A percentile compares a stretch with the other conserved stretches of the same genome.
Evolutionary conservation across 345 rosid genomes (phyloP).

Genomic region (Salix koriyanagi): DNA sequence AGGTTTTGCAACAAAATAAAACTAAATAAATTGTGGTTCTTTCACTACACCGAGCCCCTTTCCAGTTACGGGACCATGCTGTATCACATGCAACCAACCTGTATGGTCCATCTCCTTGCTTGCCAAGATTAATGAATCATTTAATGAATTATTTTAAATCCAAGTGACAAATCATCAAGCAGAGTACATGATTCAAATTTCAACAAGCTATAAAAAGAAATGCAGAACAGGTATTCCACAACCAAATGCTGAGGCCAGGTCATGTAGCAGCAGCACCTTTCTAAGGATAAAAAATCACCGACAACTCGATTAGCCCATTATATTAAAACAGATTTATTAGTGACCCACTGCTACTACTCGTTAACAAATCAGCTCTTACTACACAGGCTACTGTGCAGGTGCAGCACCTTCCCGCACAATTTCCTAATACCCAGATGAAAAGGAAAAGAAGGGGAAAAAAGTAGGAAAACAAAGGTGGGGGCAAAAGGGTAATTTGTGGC

Average conservation of each 20-base stretch:
- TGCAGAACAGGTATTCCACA: neutral
- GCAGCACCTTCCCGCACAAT: neutral
- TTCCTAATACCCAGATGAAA: no score
- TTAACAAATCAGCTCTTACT: neutral
- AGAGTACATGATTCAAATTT: neutral
- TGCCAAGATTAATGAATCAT: neutral
- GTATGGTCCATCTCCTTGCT: neutral
- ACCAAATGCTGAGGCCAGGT: neutral
- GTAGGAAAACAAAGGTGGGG: neutral
- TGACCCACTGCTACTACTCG: neutral
- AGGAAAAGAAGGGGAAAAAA: neutral
- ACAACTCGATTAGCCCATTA: neutral
- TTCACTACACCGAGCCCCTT: neutral
- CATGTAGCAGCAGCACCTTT: neutral
- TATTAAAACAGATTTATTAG: neutral
- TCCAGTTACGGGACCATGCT: neutral
- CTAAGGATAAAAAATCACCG: neutral
- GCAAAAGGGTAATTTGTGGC: conserved; percentile 9
- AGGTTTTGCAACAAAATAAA: neutral
- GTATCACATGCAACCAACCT: neutral
- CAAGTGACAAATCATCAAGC: neutral
- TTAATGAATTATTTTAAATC: neutral
- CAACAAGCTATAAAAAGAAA: neutral
- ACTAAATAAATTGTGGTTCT: neutral
- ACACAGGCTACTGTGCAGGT: neutral